Percentiles rank a stretch among this genome's conserved stretches.
Evolutionary conservation across 208 protist species (phyloP).

Genomic region (Willaertia magna): DNA sequence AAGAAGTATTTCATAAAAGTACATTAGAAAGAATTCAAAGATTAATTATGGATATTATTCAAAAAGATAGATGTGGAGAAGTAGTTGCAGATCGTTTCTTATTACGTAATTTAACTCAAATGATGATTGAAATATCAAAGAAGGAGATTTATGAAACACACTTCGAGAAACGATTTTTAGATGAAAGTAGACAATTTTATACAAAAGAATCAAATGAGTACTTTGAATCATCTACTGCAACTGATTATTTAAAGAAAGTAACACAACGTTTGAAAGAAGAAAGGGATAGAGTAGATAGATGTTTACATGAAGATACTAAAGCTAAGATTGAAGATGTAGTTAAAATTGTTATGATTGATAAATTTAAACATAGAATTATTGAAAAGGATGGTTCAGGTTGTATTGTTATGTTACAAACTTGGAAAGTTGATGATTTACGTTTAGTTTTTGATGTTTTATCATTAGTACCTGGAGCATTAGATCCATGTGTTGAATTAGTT

Average conservation of each 20-base stretch:
- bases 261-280: slow-evolving; percentile 31
- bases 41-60: slow-evolving; percentile 6
- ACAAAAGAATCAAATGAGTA: slow-evolving; percentile 33
- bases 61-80: not conserved
- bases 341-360: slow-evolving; percentile 43
- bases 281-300: slow-evolving; percentile 42
- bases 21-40: not conserved
- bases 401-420: not conserved
- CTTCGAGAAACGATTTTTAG: slow-evolving; percentile 47
- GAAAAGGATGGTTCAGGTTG: slow-evolving; percentile 13
- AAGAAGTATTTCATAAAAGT: slow-evolving; percentile 5
- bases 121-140: slow-evolving; percentile 20
- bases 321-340: slow-evolving; percentile 36
- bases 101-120: not conserved
- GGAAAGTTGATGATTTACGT: not conserved
- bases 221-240: slow-evolving; percentile 27
- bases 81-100: not conserved
- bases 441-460: not conserved
- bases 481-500: not conserved
- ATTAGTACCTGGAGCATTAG: not conserved
- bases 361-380: slow-evolving; percentile 45
- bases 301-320: slow-evolving; percentile 40
- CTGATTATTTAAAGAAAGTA: slow-evolving; percentile 42
- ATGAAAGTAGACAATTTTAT: slow-evolving; percentile 38
- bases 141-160: slow-evolving; percentile 40